Percentiles rank a stretch among this genome's conserved stretches.
phyloP scores from a whole-genome alignment of 2,329 filamentous ascomycete species.

The Monosporascus sp. region DNA sequence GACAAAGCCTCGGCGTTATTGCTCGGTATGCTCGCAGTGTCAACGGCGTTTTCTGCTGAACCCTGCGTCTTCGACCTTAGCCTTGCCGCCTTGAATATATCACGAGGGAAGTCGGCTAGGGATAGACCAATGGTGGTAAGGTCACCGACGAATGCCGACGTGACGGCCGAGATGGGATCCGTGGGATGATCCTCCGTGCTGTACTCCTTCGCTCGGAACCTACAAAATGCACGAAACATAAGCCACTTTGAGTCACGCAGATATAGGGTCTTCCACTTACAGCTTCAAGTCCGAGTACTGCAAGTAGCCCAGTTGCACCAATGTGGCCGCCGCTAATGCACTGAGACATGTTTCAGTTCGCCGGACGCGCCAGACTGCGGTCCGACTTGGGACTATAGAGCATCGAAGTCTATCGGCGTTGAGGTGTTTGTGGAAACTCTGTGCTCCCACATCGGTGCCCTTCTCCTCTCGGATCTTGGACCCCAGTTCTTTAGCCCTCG shows the following conservation, averaged over 20 bases:
- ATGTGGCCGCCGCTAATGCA: constrained; percentile 63
- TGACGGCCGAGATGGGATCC: constrained; percentile 73
- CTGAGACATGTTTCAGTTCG: constrained; percentile 64
- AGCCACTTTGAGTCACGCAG: not conserved
- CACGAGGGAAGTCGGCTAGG: constrained; percentile 65
- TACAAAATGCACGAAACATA: constrained; percentile 19
- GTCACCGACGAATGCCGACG: constrained; percentile 76
- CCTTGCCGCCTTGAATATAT: constrained; percentile 42
- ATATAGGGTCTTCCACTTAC: constrained; percentile 36
- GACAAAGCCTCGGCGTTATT: not conserved
- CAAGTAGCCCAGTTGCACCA: constrained; percentile 60
- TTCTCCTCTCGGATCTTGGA: constrained; percentile 61
- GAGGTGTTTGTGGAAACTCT: constrained; percentile 67
- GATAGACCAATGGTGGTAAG: constrained; percentile 76
- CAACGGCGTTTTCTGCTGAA: constrained; percentile 13
- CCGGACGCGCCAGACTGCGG: constrained; percentile 71
- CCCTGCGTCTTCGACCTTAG: constrained; percentile 10
- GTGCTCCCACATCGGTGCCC: constrained; percentile 57
- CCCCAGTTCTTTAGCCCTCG: constrained; percentile 54
- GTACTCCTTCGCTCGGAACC: constrained; percentile 57
- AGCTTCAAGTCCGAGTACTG: constrained; percentile 68
- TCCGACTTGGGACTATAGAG: constrained; percentile 59
- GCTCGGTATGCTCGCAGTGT: not conserved
- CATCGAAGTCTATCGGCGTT: constrained; percentile 64
- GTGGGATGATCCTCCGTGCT: constrained; percentile 72